phyloP scores from a whole-genome alignment of 176 grass and related monocot genomes.

The Panicum miliaceum region DNA sequence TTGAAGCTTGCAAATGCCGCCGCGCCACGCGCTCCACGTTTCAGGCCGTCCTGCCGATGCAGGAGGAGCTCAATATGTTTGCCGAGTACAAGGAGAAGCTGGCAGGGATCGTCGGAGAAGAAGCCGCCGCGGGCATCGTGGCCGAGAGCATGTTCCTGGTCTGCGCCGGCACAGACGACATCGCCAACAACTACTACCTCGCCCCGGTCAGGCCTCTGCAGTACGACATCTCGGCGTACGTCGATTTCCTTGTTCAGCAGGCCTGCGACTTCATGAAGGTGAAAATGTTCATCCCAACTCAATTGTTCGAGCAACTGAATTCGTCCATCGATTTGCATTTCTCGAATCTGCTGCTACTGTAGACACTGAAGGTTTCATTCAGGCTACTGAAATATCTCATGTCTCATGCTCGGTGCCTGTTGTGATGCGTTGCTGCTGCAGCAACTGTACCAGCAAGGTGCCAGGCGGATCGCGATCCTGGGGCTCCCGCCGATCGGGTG shows the following conservation, averaged over 20 bases:
- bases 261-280: slow-evolving; percentile 52
- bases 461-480: slow-evolving; percentile 47
- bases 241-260: slow-evolving; percentile 37
- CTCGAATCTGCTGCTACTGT: not conserved
- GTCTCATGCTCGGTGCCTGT: not conserved
- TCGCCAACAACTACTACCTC: slow-evolving; percentile 52
- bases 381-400: not conserved
- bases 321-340: not conserved
- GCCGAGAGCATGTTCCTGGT: slow-evolving; percentile 41
- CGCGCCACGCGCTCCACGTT: not conserved
- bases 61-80: slow-evolving; percentile 57
- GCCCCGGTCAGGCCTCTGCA: slow-evolving; percentile 27
- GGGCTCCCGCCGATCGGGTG: slow-evolving; percentile 56
- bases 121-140: slow-evolving; percentile 28
- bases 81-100: slow-evolving; percentile 58
- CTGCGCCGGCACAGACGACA: slow-evolving; percentile 50
- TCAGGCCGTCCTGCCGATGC: slow-evolving; percentile 51
- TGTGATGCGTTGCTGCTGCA: not conserved
- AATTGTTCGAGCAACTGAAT: not conserved
- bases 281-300: not conserved
- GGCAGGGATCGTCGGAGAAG: slow-evolving; percentile 25
- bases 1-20: not conserved
- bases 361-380: not conserved
- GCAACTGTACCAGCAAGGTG: slow-evolving; percentile 50
- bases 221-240: slow-evolving; percentile 48